These are phyloP conservation scores for Starmera pachycereana DNA, from an alignment of 805 yeast genomes.

Conservation along the genomic window DNA sequence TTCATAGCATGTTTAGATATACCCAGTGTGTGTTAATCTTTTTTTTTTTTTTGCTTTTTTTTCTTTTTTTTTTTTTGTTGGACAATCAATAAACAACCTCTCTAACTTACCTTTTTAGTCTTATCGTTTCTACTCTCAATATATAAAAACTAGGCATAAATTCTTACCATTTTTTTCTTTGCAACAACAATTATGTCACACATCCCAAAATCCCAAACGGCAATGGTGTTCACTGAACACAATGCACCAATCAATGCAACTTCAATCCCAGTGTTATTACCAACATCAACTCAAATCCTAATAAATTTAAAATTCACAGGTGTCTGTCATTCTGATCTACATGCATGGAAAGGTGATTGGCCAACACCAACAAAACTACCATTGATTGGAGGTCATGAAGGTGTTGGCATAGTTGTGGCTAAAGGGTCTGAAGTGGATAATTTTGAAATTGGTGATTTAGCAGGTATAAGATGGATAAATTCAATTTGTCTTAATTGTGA, in stretches of 20 bases:
- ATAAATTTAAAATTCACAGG: constrained; percentile 47
- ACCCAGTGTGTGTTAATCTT: too few species aligned
- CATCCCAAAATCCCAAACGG: constrained; percentile 36
- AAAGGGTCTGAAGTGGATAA: constrained; percentile 39
- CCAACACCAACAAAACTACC: constrained; percentile 41
- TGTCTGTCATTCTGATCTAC: constrained; percentile 52
- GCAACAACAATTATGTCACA: too few species aligned
- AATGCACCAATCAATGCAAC: constrained; percentile 33
- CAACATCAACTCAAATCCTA: constrained; percentile 40
- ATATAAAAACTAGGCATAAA: too few species aligned
- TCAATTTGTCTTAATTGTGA: constrained; percentile 45
- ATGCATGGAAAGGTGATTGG: constrained; percentile 56
- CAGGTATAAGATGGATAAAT: constrained; percentile 50
- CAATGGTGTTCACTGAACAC: constrained; percentile 34
- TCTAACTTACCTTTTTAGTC: too few species aligned
- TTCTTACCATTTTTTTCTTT: too few species aligned
- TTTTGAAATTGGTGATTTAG: constrained; percentile 42
- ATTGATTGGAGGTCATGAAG: constrained; percentile 50
- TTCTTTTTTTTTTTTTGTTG: too few species aligned
- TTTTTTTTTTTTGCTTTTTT: too few species aligned
- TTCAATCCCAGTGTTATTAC: constrained; percentile 40
- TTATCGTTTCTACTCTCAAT: too few species aligned
- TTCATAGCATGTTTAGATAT: not conserved
- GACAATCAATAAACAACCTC: too few species aligned
- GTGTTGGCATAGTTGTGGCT: constrained; percentile 48